A percentile compares a stretch with the other conserved stretches of the same genome.
Evolutionary conservation across 73 alveolate species (phyloP).

Genomic region (Effrenium voratum): DNA sequence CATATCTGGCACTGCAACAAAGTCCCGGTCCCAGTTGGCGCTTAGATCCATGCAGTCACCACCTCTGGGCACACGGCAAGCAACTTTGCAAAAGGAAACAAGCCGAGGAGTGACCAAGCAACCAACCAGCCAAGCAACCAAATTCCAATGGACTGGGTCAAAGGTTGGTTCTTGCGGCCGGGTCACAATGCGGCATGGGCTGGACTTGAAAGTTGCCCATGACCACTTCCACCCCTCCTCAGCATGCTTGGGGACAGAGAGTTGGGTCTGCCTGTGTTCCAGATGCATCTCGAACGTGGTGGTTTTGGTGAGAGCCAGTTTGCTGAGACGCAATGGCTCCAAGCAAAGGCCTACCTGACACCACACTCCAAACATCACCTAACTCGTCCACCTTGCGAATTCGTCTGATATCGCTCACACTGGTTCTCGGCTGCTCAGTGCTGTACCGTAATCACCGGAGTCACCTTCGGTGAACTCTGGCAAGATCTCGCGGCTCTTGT

Average conservation of each 20-base stretch:
- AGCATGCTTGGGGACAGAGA: no score
- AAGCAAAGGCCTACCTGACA: no score
- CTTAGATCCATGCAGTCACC: slow-evolving; percentile 75
- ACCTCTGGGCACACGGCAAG: slow-evolving; percentile 6
- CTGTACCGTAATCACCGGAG: slow-evolving; percentile 58
- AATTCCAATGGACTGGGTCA: no score
- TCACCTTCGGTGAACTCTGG: slow-evolving; percentile 87
- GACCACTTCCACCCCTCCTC: slow-evolving; percentile 93
- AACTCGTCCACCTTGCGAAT: no score
- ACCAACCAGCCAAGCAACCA: no score
- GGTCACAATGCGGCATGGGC: slow-evolving; percentile 58
- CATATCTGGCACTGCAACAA: background rate
- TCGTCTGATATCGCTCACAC: no score
- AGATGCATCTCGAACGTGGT: no score
- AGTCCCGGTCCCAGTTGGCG: slow-evolving; percentile 47
- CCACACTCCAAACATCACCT: no score
- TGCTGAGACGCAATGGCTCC: no score
- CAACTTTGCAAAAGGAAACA: background rate
- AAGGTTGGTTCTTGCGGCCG: no score
- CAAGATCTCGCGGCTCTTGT: slow-evolving; percentile 68
- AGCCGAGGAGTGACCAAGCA: background rate
- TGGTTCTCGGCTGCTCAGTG: background rate
- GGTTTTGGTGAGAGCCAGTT: no score
- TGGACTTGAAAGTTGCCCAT: slow-evolving; percentile 86
- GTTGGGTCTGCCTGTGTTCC: no score